These are phyloP conservation scores for Macaranga tanarius DNA, from an alignment of 441 rosid species.

Conservation along the genomic window DNA sequence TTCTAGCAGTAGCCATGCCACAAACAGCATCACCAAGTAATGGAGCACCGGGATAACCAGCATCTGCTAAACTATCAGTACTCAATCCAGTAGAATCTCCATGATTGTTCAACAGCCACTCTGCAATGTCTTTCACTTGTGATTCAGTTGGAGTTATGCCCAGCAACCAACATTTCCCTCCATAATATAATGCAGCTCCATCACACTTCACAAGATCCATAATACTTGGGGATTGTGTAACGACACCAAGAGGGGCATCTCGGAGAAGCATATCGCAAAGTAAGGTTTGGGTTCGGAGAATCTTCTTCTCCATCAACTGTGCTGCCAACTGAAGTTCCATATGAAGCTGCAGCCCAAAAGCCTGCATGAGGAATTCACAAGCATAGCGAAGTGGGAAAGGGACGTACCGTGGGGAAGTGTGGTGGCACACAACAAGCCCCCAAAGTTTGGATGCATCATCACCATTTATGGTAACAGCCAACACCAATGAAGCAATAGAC, in stretches of 20 bases:
- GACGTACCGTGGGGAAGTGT: slow-evolving; percentile 58
- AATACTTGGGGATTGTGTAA: slow-evolving; percentile 73
- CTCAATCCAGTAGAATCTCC: slow-evolving; percentile 71
- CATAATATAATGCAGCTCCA: slow-evolving; percentile 72
- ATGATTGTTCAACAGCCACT: slow-evolving; percentile 59
- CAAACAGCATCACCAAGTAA: slow-evolving; percentile 73
- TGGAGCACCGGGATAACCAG: slow-evolving; percentile 67
- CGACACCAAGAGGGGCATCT: slow-evolving; percentile 59
- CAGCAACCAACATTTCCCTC: slow-evolving; percentile 57
- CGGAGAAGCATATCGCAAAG: slow-evolving; percentile 81
- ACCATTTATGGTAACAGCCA: slow-evolving; percentile 52
- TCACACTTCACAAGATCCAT: slow-evolving; percentile 90
- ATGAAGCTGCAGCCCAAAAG: slow-evolving; percentile 68
- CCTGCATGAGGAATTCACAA: slow-evolving; percentile 80
- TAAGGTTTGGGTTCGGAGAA: slow-evolving; percentile 61
- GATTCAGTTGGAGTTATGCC: slow-evolving; percentile 76
- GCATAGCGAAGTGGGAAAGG: slow-evolving; percentile 78
- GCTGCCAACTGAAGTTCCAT: slow-evolving; percentile 71
- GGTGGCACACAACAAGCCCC: slow-evolving; percentile 88
- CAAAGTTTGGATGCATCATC: slow-evolving; percentile 62
- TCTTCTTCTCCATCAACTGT: slow-evolving; percentile 64
- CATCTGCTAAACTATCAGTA: slow-evolving; percentile 67
- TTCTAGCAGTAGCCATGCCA: slow-evolving; percentile 75
- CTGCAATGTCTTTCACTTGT: slow-evolving; percentile 60
- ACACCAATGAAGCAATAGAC: slow-evolving; percentile 60